Evolutionary conservation across 2,329 filamentous ascomycete species (phyloP), one percentile per base, ranked within the genome.

Genomic region (Elsinoe perseae): DNA sequence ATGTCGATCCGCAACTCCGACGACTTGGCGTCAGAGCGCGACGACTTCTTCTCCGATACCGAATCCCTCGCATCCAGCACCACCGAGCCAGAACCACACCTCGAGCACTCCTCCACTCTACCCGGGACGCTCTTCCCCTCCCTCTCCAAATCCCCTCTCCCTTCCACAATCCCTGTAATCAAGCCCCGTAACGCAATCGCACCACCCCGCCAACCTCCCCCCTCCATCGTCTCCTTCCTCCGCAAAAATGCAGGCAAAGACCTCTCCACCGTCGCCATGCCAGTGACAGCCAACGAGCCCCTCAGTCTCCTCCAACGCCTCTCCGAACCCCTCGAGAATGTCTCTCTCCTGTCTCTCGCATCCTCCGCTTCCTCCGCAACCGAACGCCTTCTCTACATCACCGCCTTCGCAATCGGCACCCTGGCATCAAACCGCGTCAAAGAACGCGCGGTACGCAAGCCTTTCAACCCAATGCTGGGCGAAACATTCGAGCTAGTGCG

Each of bases 171-270:
- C 25, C 77, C 82, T 27, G 64, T 72, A 0, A 77, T 95, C 2
- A 71, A 77, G 36, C 83, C 93, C 30, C 82, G 93, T 57, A 77
- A 74, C 5, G 85, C 82, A 0, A 82, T 98, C 14, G 79, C 84
- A 2, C 77, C 86, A 1, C 83, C 91, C 5, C 89, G 85, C 25
- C 83, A 90, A 12, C 76, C 84, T 57, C 93, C 93, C 0, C 93
- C 93, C 0, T 95, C 89, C 68, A 76, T 98, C 54, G 95, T 98
- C 62, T 88, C 89, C 0, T 95, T 97, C 69, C 79, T 97, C 28
- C 84, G 93, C 63, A 98, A 97, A 72, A 98, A 98, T 64, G 93
- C 97, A 8, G 93, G 93, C 67, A 98, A 98, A 71, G 93, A 98
- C 70, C 77, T 98, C 50, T 95, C 89, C 59, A 95, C 90, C 2